Percentiles rank a stretch among this genome's conserved stretches.
phyloP scores from a whole-genome alignment of 148 eudicot genomes.

The Rhododendron williamsianum region DNA sequence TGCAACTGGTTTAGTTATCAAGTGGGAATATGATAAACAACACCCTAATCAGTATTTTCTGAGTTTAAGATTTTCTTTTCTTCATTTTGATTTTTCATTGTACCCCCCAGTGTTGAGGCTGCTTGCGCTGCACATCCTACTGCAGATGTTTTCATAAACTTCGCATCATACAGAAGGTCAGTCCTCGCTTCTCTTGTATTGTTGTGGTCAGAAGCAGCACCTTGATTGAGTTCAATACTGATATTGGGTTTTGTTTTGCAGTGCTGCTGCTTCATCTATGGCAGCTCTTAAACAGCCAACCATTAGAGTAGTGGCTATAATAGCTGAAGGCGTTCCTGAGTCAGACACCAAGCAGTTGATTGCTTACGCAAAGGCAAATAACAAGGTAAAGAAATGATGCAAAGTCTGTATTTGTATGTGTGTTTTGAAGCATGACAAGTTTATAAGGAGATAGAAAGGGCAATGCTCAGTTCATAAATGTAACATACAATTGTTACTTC shows the following conservation, averaged over 20 bases:
- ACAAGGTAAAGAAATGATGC: constrained; percentile 51
- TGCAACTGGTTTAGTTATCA: not conserved
- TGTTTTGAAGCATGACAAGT: not conserved
- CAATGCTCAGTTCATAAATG: not conserved
- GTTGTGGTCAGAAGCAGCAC: not conserved
- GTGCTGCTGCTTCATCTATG: constrained; percentile 96
- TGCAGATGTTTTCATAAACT: constrained; percentile 96
- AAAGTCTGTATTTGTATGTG: not conserved
- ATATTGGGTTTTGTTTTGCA: constrained; percentile 23
- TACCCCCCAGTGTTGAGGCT: constrained; percentile 68
- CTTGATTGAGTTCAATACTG: not conserved
- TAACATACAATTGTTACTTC: constrained; percentile 3
- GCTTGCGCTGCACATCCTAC: constrained; percentile 96
- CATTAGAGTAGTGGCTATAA: constrained; percentile 84
- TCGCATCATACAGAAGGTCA: constrained; percentile 96
- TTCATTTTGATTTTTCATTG: constrained; percentile 2
- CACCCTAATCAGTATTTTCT: not conserved
- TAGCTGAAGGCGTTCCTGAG: constrained; percentile 97
- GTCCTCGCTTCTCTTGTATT: not conserved
- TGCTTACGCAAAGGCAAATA: constrained; percentile 80
- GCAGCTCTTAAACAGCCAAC: constrained; percentile 92
- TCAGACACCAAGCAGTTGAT: constrained; percentile 87
- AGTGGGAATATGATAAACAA: not conserved
- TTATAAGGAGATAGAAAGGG: not conserved
- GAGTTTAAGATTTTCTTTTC: not conserved